Base-by-base conservation (phyloP, 2,329 filamentous ascomycete genomes). In the Ceratocystis ficicola region DNA sequence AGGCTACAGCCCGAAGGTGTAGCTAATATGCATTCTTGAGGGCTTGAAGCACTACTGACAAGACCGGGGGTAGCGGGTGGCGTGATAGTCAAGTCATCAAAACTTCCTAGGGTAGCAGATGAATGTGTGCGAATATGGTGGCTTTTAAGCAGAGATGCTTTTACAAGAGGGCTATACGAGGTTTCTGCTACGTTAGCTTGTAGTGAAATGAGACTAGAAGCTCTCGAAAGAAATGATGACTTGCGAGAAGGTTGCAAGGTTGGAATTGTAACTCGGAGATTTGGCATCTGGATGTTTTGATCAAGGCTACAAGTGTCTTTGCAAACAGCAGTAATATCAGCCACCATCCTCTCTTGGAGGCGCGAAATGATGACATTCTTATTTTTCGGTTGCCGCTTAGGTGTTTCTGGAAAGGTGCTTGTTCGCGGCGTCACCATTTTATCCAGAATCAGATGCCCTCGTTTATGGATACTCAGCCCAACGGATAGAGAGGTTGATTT, bases 371-470 rank as follows among this genome's bases (percentile, higher is more conserved):
- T 70, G 0, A 68, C 71, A 44, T 75, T 73, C 55, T 74, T 72
- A 7, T 61, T 46, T 60, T n/a, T 46, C 4, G 28, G n/a, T 30
- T 10, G 12, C 28, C 36, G 61, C 48, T 22, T 48, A 41, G 70
- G 12, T 73, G 71, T 3, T 67, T 74, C 76, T 17, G 69, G 60
- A 75, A 75, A 59, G 70, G 71, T 25, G 69, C 71, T 72, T 46
- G 76, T 75, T 6, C 69, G 69, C n/a, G 78, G 75, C 12, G 78
- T 74, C 7, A 81, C 72, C 4, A 76, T 77, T 69, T 80, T 80
- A 70, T 81, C 77, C n/a, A 81, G 68, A 15, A 83, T 75, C 25
- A 81, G 75, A 66, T 83, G 81, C 0, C 81, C 81, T 55, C 80
- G 77, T 70, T 83, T 83, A 69, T 80, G 75, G 5, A 78, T 77